Base-by-base conservation (phyloP, 179 eudicot genomes). In the Drosera spatulata region DNA sequence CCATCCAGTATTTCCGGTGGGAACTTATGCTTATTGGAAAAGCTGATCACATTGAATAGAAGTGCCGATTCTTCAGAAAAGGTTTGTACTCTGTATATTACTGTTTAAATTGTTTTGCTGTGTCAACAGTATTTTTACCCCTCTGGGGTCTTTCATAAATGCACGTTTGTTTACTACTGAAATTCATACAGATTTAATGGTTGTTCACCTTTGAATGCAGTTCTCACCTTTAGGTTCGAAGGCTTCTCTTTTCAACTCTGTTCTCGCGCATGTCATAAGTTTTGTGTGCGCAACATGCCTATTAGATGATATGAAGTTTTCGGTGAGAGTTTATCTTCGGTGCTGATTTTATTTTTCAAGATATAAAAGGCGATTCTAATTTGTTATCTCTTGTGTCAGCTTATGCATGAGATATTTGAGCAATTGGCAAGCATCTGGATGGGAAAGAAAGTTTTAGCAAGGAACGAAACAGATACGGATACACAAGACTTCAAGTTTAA, bases 401-500 rank as follows among this genome's bases (percentile, higher is more conserved):
- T 80, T 15, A 70, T 83, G 72, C 82, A 85, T 72, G 71, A 71
- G 76, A 67, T 83, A 65, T 94, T 83, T 80, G 70, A 63, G 47
- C 73, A 83, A 66, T 82, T 87, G 68, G 83, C 91, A 15, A 75
- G 73, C 70, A 70, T 71, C 41, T 94, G 99, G 99, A 79, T 81
- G 75, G 73, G 78, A 56, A 83, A 82, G 78, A 90, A 90, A 72
- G 75, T 68, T 67, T 68, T 75, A 55, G 79, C 70, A 38, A 83
- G 77, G 65, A 62, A 77, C 50, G 77, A 66, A 53, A 85, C 79
- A 71, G 88, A 81, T 12, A 56, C 64, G 67, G 81, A 78, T 56
- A 77, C 79, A 65, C 95, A 77, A 58, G 79, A 72, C 66, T 94
- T 80, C 84, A 83, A 82, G 79, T 94, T 94, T 68, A 87, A 72